These are phyloP conservation scores for Novymonas esmeraldas DNA, from an alignment of 208 protist species.

Conservation along the genomic window DNA sequence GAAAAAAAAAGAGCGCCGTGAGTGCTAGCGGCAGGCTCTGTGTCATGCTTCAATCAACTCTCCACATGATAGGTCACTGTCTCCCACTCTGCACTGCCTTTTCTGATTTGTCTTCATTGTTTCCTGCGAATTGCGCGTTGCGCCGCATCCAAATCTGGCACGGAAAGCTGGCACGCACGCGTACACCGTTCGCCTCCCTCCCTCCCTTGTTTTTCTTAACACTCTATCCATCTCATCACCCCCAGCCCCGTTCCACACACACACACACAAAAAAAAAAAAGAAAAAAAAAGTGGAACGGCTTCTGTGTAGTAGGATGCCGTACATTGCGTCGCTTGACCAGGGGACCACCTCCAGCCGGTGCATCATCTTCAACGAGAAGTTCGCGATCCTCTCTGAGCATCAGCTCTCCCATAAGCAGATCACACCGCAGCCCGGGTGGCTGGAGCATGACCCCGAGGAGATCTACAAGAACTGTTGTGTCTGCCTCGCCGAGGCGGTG, in stretches of 20 bases:
- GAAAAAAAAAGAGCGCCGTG: too few relatives aligned
- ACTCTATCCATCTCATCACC: background rate
- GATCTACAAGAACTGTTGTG: conserved; percentile 82
- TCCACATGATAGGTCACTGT: too few relatives aligned
- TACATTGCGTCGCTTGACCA: conserved; percentile 94
- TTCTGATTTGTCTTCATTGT: too few relatives aligned
- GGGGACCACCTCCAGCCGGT: conserved; percentile 94
- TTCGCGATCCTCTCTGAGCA: conserved; percentile 59
- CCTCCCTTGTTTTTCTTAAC: background rate
- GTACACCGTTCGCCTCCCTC: background rate
- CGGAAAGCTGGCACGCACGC: too few relatives aligned
- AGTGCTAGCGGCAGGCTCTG: too few relatives aligned
- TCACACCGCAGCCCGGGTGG: conserved; percentile 93
- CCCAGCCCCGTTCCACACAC: too few relatives aligned
- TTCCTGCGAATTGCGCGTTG: too few relatives aligned
- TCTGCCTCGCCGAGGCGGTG: conserved; percentile 78
- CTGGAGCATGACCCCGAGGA: conserved; percentile 96
- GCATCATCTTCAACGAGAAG: conserved; percentile 93
- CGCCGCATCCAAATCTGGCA: too few relatives aligned
- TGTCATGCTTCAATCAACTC: too few relatives aligned
- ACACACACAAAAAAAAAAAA: background rate
- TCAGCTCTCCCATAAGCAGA: conserved; percentile 84
- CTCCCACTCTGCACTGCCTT: too few relatives aligned
- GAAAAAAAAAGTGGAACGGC: conserved; percentile 5
- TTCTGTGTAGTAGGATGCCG: conserved; percentile 32